Evolutionary conservation across 495 filamentous ascomycete species (phyloP).

Genomic region (Melanomma pulvis-pyrius): DNA sequence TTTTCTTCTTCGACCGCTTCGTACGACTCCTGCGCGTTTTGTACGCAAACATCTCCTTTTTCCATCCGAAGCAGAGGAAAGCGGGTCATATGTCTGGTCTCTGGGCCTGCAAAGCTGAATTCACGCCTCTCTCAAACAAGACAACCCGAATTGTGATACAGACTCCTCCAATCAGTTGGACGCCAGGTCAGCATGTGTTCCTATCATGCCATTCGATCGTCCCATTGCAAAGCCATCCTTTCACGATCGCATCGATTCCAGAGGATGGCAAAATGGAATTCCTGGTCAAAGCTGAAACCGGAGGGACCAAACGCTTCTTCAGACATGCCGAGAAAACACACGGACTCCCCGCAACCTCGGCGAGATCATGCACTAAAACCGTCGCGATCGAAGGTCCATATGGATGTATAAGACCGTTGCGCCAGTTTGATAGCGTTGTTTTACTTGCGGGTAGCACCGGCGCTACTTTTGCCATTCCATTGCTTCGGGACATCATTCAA

Average conservation of each 20-base stretch:
- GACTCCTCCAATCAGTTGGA: conserved; percentile 71
- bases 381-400: conserved; percentile 57
- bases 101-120: conserved; percentile 58
- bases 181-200: conserved; percentile 77
- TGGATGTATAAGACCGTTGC: conserved; percentile 52
- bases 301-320: conserved; percentile 70
- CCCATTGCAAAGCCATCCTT: conserved; percentile 76
- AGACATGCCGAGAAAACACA: conserved; percentile 59
- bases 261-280: conserved; percentile 66
- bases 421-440: conserved; percentile 61
- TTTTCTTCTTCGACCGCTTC: conserved; percentile 70
- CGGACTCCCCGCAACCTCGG: conserved; percentile 56
- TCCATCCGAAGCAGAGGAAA: conserved; percentile 48
- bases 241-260: conserved; percentile 72
- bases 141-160: conserved; percentile 71
- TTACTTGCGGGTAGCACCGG: conserved; percentile 66
- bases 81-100: conserved; percentile 34
- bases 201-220: conserved; percentile 70
- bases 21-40: conserved; percentile 56
- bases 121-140: conserved; percentile 63
- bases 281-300: conserved; percentile 68
- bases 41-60: conserved; percentile 68
- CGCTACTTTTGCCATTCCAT: conserved; percentile 58
- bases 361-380: conserved; percentile 12
- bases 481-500: conserved; percentile 56